These are phyloP conservation scores for Phytophthora pini DNA, from an alignment of 352 stramenopile genomes.

Conservation along the genomic window DNA sequence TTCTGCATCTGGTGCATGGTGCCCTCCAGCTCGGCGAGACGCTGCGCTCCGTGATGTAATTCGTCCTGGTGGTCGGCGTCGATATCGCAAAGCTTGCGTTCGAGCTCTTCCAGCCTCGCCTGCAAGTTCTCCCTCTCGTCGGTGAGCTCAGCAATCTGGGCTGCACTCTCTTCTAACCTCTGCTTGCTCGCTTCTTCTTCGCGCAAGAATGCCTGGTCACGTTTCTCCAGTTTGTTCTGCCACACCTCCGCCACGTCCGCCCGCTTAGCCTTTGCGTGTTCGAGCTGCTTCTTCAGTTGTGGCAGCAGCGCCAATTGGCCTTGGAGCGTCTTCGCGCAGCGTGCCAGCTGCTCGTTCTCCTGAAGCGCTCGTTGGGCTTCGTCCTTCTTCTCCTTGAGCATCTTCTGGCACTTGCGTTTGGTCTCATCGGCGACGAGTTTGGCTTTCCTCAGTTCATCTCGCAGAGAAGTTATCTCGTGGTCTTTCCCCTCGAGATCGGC, in stretches of 20 bases:
- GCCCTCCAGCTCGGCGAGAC: conserved; percentile 33
- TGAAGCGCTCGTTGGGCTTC: conserved; percentile 53
- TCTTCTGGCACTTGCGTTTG: conserved; percentile 54
- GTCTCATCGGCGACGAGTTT: conserved; percentile 45
- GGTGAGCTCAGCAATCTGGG: conserved; percentile 31
- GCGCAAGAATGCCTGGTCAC: conserved; percentile 60
- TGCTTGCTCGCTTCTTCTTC: conserved; percentile 60
- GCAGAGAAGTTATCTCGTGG: conserved; percentile 22
- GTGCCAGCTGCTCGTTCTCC: conserved; percentile 43
- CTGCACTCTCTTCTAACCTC: conserved; percentile 33
- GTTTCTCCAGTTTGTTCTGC: conserved; percentile 36
- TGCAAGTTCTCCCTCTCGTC: conserved; percentile 38
- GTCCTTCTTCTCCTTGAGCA: conserved; percentile 64
- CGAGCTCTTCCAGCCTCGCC: conserved; percentile 33
- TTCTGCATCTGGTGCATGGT: conserved; percentile 44
- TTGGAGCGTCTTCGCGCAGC: conserved; percentile 39
- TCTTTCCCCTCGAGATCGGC: conserved; percentile 33
- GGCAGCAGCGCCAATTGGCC: conserved; percentile 52
- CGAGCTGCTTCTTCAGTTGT: conserved; percentile 59
- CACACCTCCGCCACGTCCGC: conserved; percentile 23
- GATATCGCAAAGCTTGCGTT: conserved; percentile 27
- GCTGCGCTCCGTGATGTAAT: conserved; percentile 30
- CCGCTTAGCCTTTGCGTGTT: conserved; percentile 55
- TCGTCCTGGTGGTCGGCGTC: conserved; percentile 25
- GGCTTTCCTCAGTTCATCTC: conserved; percentile 51